A percentile compares a stretch with the other conserved stretches of the same genome.
Conservation (phyloP, 768 basidiomycete species). For the Kwoniella shandongensis region DNA sequence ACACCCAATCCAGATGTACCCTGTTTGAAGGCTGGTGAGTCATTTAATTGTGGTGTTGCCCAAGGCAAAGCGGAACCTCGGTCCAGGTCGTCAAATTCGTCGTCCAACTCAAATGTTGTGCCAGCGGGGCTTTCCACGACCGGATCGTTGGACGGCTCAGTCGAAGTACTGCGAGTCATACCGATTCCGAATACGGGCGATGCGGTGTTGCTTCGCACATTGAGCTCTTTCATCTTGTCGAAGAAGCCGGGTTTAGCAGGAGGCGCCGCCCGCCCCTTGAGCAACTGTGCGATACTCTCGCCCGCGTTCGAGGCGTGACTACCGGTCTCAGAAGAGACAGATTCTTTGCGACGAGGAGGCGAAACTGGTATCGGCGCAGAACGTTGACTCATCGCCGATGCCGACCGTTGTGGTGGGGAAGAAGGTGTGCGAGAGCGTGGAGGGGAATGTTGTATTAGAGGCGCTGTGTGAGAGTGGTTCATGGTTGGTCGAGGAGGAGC, state of each 20-base stretch:
- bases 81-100: conserved; percentile 35
- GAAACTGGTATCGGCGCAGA: conserved; percentile 3
- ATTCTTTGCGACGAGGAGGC: conserved; percentile 17
- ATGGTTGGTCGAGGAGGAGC: conserved; percentile 11
- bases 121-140: conserved; percentile 29
- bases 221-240: conserved; percentile 22
- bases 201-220: conserved; percentile 14
- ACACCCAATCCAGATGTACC: neutral
- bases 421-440: conserved; percentile 7
- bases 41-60: conserved; percentile 31
- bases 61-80: conserved; percentile 44
- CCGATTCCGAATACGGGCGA: conserved; percentile 4
- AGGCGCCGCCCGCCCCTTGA: conserved; percentile 19
- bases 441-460: conserved; percentile 7
- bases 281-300: conserved; percentile 26
- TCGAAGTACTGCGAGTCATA: conserved; percentile 15
- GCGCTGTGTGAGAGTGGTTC: conserved; percentile 11
- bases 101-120: conserved; percentile 19
- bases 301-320: conserved; percentile 15
- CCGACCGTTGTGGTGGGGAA: conserved; percentile 17
- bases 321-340: conserved; percentile 15
- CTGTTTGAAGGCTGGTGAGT: conserved; percentile 26
- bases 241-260: conserved; percentile 14
- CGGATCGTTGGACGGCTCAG: conserved; percentile 13
- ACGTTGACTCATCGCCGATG: conserved; percentile 23